Base-by-base conservation (phyloP, 768 basidiomycete species). In the Cystofilobasidium macerans region DNA sequence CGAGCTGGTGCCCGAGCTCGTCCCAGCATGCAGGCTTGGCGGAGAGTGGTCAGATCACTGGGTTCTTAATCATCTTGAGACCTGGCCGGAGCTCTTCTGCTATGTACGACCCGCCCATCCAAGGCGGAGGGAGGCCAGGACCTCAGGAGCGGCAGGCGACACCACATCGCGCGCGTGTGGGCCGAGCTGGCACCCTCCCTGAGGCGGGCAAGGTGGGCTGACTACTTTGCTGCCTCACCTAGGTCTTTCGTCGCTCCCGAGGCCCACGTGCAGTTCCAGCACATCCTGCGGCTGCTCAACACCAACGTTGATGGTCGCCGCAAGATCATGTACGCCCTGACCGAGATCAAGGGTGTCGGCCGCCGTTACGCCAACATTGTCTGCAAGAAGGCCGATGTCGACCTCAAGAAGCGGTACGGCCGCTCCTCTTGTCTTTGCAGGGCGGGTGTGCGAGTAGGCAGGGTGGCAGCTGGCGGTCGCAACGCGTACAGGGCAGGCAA, bases 291-390 rank as follows among this genome's bases (percentile, higher is more conserved):
- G 87, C 85, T 99, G 53, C 82, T 95, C 73, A 98, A 98, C 83
- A 98, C 95, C 77, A 98, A 98, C 81, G 95, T 99, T 71, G 94
- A 98, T 79, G 95, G 95, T 72, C 93, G 94, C 78, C 86, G 95
- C 73, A 99, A 99, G 82, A 87, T 99, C 78, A 97, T 78, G 77
- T 98, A 91, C 78, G 94, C 95, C 74, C 78, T 98, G 81, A 98
- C 95, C 57, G 95, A 99, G 82, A 99, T 99, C 83, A 98, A 98
- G 83, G 95, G 95, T 85, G 95, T 99, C 69, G 95, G 95, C 74
- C 87, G 95, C 71, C 88, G 95, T 62, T 99, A 98, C 80, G 86
- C 95, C 76, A 98, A 98, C 81, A 80, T 98, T 74, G 94, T 98
- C 72, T 98, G 95, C 85, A 98, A 98, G 81, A 99, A 99, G 82